Evolutionary conservation across 1,139 yeast genomes (phyloP), one percentile per base, ranked within the genome.

Genomic region (Yamadazyma jaroonii): DNA sequence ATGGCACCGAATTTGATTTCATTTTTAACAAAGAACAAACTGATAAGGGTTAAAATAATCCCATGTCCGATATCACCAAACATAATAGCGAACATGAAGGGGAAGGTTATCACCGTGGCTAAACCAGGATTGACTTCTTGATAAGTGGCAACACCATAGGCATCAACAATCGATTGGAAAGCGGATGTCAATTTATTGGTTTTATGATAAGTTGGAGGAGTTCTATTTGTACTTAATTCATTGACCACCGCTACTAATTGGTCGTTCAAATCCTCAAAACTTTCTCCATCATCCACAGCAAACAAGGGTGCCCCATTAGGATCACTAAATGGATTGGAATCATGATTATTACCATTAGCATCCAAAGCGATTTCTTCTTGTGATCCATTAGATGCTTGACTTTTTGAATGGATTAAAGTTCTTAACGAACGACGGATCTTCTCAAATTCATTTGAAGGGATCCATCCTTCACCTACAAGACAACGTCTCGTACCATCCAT

Each of bases 21-120:
- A 52, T 83, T 81, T 36, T 74, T 49, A 11, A 92, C 89, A 51
- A 92, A 66, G 31, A 72, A 70, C 25, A 79, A 58, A 7, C 95
- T 95, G 9, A 86, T 90, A 46, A 87, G 60, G 32, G 81, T 67
- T 51, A 94, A 71, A 43, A 94, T 76, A 38, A 88, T 68, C 12
- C 98, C 98, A 60, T 92, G 99, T 3, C 99, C 99, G 44, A 90
- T 64, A 65, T 92, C 99, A 62, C 98, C 99, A 72, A 92, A 92
- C 99, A 92, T 92, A 50, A 94, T 86, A 26, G 98, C 97, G 69
- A 92, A 92, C 96, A 92, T 88, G 62, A 94, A 92, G 10, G 99
- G 99, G 67, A 92, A 92, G 0, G 99, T 92, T 25, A 92, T 85
- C 34, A 90, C 77, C 0, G 99, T 87, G 4, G 98, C 95, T 47